Evolutionary conservation across 257 asterid species (phyloP), one percentile per base, ranked within the genome.

Genomic region (Plantago major): DNA sequence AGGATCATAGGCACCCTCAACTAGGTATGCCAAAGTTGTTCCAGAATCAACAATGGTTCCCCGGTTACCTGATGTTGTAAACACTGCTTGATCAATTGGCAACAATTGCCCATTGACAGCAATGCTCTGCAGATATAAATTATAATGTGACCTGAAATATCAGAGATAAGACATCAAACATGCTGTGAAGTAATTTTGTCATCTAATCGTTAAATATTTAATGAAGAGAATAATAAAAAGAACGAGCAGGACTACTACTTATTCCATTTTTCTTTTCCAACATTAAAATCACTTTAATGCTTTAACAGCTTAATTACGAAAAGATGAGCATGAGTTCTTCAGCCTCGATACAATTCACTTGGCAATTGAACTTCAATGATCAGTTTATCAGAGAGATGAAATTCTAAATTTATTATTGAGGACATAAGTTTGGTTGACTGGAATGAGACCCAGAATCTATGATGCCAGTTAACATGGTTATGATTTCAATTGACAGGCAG

Each of bases 21-120:
- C 94, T 61, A 90, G 95, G 78, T 87, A 90, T 13, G 90, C 85
- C 73, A 90, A 78, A 67, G 97, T 90, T 67, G 97, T 90, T 67
- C 95, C 95, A 58, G 95, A 86, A 79, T 83, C 95, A 73, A 86
- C 71, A 60, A 86, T 83, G 16, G 92, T 84, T 60, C 95, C 91
- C 64, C 74, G 79, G 71, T 61, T 76, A 64, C 73, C 79, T 11
- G 89, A 74, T 52, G 95, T 81, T 7, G 65, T 69, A 81, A 86
- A 86, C 58, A 78, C 87, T 60, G 70, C 72, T 66, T 73, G 60
- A 71, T 86, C 95, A 70, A 86, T 82, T 48, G 83, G 80, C 64
- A 86, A 63, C 48, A 72, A 13, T 71, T 77, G 76, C 65, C 95
- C 89, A 64, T 79, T 83, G 61, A 86, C 87, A 63, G 87, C 71